Percentiles rank a stretch among this genome's conserved stretches.
phyloP scores from a whole-genome alignment of 2,329 filamentous ascomycete species.

The Apiospora arundinis region DNA sequence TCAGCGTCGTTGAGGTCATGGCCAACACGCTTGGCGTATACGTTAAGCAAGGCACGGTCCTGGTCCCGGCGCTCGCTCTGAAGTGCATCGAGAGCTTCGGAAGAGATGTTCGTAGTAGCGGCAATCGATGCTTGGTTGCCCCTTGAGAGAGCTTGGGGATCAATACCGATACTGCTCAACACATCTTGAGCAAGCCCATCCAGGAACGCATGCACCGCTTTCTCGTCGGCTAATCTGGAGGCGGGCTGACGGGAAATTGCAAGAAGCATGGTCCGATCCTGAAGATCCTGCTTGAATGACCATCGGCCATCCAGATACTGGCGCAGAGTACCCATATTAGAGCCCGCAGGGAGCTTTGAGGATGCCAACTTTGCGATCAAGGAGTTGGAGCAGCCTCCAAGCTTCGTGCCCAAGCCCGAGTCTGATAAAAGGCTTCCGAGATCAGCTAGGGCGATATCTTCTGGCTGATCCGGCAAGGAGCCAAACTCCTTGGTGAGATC shows the following conservation, averaged over 20 bases:
- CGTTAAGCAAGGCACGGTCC: constrained; percentile 20
- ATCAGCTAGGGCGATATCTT: constrained; percentile 44
- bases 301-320: constrained; percentile 21
- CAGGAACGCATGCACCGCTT: constrained; percentile 21
- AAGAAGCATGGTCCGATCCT: constrained; percentile 19
- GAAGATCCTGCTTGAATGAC: constrained; percentile 23
- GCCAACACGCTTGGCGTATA: constrained; percentile 23
- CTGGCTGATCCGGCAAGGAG: constrained; percentile 45
- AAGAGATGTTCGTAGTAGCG: neutral
- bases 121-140: neutral
- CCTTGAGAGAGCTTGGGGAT: constrained; percentile 16
- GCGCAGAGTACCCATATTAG: constrained; percentile 20
- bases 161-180: constrained; percentile 18
- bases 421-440: constrained; percentile 40
- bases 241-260: constrained; percentile 19
- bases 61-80: constrained; percentile 20
- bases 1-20: constrained; percentile 13
- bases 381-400: constrained; percentile 36
- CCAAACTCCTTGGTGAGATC: constrained; percentile 50
- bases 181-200: constrained; percentile 21
- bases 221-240: constrained; percentile 13
- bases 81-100: constrained; percentile 22
- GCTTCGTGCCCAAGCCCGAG: constrained; percentile 36
- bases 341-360: constrained; percentile 21
- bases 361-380: constrained; percentile 31